phyloP scores from a whole-genome alignment of 768 basidiomycete species.

The Agaricus sinodeliciosus region DNA sequence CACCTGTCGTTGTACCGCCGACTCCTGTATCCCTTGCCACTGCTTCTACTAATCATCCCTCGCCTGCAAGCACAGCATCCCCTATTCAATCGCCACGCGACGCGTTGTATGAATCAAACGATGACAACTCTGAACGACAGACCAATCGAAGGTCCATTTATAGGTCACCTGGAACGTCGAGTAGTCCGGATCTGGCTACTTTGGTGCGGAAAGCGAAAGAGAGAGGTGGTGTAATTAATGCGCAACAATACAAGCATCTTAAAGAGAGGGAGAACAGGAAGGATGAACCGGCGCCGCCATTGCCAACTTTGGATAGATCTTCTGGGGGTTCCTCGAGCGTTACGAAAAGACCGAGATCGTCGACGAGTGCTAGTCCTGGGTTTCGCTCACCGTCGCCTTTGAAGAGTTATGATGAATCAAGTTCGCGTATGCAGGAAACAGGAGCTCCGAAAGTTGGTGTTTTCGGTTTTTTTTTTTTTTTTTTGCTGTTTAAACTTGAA shows the following conservation, averaged over 20 bases:
- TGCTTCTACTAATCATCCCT: slow-evolving; percentile 38
- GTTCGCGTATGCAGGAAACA: slow-evolving; percentile 15
- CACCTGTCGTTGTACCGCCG: slow-evolving; percentile 59
- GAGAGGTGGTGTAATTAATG: slow-evolving; percentile 38
- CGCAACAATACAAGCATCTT: slow-evolving; percentile 20
- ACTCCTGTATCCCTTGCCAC: slow-evolving; percentile 50
- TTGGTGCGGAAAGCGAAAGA: slow-evolving; percentile 81
- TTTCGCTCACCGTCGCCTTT: background rate
- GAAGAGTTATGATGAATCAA: slow-evolving; percentile 3
- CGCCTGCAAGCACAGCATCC: slow-evolving; percentile 13
- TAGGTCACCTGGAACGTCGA: slow-evolving; percentile 81
- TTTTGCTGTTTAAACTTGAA: background rate
- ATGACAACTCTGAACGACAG: slow-evolving; percentile 27
- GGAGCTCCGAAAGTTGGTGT: slow-evolving; percentile 39
- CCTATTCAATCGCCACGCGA: slow-evolving; percentile 3
- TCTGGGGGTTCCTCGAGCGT: slow-evolving; percentile 12
- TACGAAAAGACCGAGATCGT: background rate
- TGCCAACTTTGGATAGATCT: slow-evolving; percentile 29
- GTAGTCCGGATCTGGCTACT: slow-evolving; percentile 88
- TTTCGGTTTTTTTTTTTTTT: background rate
- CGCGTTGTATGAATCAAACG: slow-evolving; percentile 3
- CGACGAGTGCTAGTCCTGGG: background rate
- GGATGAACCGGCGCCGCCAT: slow-evolving; percentile 35
- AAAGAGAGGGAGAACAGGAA: slow-evolving; percentile 23
- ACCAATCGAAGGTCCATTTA: slow-evolving; percentile 82